Evolutionary conservation across 139 green algal genomes (phyloP), one percentile per base, ranked within the genome.

Genomic region (Helicosporidium sp.): DNA sequence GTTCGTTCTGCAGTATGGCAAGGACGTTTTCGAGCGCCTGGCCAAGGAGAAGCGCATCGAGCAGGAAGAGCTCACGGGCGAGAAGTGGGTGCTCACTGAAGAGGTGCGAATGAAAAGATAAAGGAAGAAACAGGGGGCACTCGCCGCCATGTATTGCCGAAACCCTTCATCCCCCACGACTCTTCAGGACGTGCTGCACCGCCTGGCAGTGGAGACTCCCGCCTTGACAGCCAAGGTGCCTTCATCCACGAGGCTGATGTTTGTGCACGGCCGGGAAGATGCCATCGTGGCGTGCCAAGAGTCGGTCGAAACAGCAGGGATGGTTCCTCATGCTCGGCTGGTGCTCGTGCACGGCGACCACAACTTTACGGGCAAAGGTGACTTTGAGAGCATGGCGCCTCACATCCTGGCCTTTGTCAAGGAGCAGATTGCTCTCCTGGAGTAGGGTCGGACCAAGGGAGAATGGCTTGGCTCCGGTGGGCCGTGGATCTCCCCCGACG

Each of bases 1-100:
- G n/a, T n/a, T n/a, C n/a, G n/a, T n/a, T n/a, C n/a, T 51, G 44
- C 26, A 35, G 19, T 71, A 69, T 54, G 62, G 62, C 5, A 35
- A 43, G n/a, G 57, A 67, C 40, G 69, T 71, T 16, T 16, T 71
- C 7, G 58, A 64, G 7, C 56, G 47, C 7, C 44, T 68, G 19
- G 48, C 47, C 3, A n/a, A 3, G 5, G 45, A 55, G 26, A 26
- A 51, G 27, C 46, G 41, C 15, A 60, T 69, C 18, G 17, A 36
- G 4, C 26, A 34, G 13, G 51, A 46, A 33, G 52, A 71, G 37
- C 5, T 26, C n/a, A 46, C 13, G 3, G 49, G 60, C 28, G 40
- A 61, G 6, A 25, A 64, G 34, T 71, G 62, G 62, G 19, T 52
- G 4, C 51, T 71, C 43, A 71, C 51, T 3, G 41, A 55, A 12